A percentile compares a stretch with the other conserved stretches of the same genome.
phyloP scores from a whole-genome alignment of 2,329 filamentous ascomycete species.

The Phaeosphaeria sp. region DNA sequence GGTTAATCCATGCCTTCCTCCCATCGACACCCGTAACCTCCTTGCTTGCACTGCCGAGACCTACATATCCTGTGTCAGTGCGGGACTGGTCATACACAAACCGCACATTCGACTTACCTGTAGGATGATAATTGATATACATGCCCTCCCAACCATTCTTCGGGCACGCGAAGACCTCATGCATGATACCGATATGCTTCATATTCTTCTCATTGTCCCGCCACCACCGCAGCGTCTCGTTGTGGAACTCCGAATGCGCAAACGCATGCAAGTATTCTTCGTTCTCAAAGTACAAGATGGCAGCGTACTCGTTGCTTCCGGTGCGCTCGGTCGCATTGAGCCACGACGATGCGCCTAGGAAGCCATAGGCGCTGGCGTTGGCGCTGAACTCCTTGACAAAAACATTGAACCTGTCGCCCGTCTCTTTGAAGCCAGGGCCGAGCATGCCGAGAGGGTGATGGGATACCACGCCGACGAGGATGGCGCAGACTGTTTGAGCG shows the following conservation, averaged over 20 bases:
- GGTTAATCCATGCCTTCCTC: conserved; percentile 14
- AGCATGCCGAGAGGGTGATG: conserved; percentile 18
- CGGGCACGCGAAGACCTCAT: conserved; percentile 16
- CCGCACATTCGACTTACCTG: conserved; percentile 6
- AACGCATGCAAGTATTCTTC: conserved; percentile 14
- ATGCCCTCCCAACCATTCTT: conserved; percentile 20
- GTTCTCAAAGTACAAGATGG: conserved; percentile 15
- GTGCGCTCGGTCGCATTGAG: conserved; percentile 5
- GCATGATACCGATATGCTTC: conserved; percentile 15
- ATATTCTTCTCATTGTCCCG: conserved; percentile 7
- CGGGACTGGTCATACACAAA: no score
- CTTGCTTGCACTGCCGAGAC: conserved; percentile 12
- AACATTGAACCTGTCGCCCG: conserved; percentile 6
- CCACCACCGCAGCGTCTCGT: conserved; percentile 12
- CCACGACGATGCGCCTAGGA: conserved; percentile 10
- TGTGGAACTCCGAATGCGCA: conserved; percentile 13
- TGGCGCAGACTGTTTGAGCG: conserved; percentile 10
- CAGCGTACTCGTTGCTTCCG: conserved; percentile 11
- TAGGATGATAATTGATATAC: conserved; percentile 16
- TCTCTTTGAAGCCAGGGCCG: conserved; percentile 12
- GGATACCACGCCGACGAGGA: conserved; percentile 9
- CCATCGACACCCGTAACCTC: conserved; percentile 11
- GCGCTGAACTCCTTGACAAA: conserved; percentile 4
- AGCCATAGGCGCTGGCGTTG: conserved; percentile 5
- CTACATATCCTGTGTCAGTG: not conserved